Evolutionary conservation across 2,329 filamentous ascomycete genomes (phyloP), one percentile per base, ranked within the genome.

Genomic region (Aspergillus intermedius): DNA sequence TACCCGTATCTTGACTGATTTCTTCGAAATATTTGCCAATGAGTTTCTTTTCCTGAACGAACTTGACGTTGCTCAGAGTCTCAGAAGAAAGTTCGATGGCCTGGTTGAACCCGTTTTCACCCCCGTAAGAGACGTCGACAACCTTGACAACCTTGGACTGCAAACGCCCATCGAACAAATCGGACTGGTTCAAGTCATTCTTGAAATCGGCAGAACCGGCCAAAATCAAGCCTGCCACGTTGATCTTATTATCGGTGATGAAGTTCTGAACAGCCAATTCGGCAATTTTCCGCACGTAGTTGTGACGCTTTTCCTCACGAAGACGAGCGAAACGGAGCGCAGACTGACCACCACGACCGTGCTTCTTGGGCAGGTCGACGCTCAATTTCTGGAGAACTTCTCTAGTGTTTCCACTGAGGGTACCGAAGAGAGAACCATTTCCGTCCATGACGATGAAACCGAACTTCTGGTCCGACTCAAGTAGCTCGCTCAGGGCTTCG

Each of bases 401-500:
- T 69, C 93, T 85, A 32, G 93, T 98, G 74, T 98, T 98, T 60
- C 93, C 94, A 64, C 90, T 95, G 39, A 98, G 79, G 1, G 93
- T 98, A 63, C 93, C 93, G 61, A 98, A 98, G 25, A 98, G 83
- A 40, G 93, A 88, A 62, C 93, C 94, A 74, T 98, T 98, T 76
- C 93, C 93, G 69, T 98, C 93, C 93, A 98, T 98, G 76, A 98
- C 86, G 72, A 98, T 98, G 77, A 98, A 98, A 48, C 93, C 93
- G 62, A 98, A 98, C 74, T 95, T 96, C 75, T 97, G 93, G 70
- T 98, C 93, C 15, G 91, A 96, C 75, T 98, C 93, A 58, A 98
- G 85, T 64, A 98, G 82, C 77, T 98, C 93, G 58, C 91, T 93
- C 58, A 98, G 77, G 15, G 93, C 91, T 74, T 98, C 93, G 49